Percentiles rank a stretch among this genome's conserved stretches.
phyloP scores from a whole-genome alignment of 257 asterid species.

The Solanum neorickii region DNA sequence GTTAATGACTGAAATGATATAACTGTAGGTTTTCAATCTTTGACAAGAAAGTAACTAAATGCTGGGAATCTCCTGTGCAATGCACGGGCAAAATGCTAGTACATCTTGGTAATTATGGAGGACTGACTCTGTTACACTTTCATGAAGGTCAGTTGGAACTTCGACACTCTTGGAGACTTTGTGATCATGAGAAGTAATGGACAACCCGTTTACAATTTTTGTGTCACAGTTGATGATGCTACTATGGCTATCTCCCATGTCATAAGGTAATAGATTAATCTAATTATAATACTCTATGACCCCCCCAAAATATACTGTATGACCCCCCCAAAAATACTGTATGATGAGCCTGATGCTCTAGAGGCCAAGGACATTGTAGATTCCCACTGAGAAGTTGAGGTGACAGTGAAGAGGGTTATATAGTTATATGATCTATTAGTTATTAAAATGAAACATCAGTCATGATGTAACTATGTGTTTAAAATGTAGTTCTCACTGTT shows the following conservation, averaged over 20 bases:
- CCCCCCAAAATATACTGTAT: not conserved
- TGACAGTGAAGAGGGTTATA: not conserved
- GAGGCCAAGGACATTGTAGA: not conserved
- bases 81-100: not conserved
- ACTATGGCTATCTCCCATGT: conserved; percentile 97
- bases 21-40: not conserved
- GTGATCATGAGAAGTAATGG: conserved; percentile 99
- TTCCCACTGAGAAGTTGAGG: not conserved
- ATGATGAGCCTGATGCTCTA: not conserved
- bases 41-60: not conserved
- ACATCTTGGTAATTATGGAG: not conserved
- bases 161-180: conserved; percentile 91
- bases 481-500: not conserved
- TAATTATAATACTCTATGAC: not conserved
- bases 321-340: not conserved
- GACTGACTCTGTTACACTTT: conserved; percentile 38
- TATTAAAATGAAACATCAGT: not conserved
- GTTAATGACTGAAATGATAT: not conserved
- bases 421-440: not conserved
- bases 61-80: not conserved
- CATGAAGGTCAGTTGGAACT: conserved; percentile 83
- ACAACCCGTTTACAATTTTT: conserved; percentile 95
- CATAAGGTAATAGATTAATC: conserved; percentile 43
- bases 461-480: not conserved
- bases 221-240: conserved; percentile 97